A percentile compares a stretch with the other conserved stretches of the same genome.
Conservation (phyloP, 345 rosid species). For the Salix udensis region DNA sequence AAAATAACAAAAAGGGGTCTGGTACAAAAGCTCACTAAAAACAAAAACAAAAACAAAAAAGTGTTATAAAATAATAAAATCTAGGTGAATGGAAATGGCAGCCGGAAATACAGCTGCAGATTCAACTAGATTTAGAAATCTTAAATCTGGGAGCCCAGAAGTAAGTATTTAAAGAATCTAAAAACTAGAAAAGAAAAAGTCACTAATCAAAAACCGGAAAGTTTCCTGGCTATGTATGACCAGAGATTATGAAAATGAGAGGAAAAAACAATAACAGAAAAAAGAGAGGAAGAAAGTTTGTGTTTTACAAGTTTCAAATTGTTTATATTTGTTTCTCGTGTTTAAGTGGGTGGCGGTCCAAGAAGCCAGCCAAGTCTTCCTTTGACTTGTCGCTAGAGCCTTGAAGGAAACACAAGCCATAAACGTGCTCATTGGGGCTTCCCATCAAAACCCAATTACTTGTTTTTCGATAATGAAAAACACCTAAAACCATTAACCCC, state of each 20-base stretch:
- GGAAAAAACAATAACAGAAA: background rate
- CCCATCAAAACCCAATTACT: slow-evolving; percentile 26
- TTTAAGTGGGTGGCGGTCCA: slow-evolving; percentile 4
- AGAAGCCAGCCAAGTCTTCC: slow-evolving; percentile 8
- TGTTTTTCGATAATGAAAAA: background rate
- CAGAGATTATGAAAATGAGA: too few relatives aligned
- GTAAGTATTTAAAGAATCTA: background rate
- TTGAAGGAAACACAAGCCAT: background rate
- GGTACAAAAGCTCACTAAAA: background rate
- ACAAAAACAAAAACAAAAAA: background rate
- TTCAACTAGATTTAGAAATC: background rate
- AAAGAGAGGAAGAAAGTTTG: background rate
- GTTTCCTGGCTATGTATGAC: too few relatives aligned
- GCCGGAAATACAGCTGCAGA: background rate
- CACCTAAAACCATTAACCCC: slow-evolving; percentile 3
- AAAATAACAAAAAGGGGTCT: background rate
- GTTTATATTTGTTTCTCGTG: background rate
- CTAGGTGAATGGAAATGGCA: background rate
- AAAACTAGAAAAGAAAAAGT: background rate
- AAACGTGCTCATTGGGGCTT: slow-evolving; percentile 16
- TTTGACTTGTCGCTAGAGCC: slow-evolving; percentile 34
- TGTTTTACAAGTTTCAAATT: background rate
- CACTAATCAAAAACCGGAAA: background rate
- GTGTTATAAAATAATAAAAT: background rate
- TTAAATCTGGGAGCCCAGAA: background rate